These are phyloP conservation scores for Candida ortonii DNA, from an alignment of 805 yeast species.

Conservation along the genomic window DNA sequence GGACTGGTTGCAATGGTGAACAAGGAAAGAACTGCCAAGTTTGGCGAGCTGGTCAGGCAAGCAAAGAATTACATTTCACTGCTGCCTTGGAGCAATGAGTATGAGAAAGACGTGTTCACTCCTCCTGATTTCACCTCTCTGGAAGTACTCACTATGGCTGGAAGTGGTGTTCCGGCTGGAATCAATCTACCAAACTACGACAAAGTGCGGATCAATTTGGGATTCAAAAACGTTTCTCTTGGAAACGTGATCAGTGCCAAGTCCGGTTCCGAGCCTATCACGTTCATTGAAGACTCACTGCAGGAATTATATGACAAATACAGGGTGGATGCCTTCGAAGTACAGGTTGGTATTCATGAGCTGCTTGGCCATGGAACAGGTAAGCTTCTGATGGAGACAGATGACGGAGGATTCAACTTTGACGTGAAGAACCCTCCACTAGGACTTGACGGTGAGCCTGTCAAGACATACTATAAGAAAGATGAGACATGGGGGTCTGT, in stretches of 20 bases:
- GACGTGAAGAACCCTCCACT: slow-evolving; percentile 61
- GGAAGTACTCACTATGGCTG: slow-evolving; percentile 86
- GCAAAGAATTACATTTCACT: slow-evolving; percentile 63
- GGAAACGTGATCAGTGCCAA: slow-evolving; percentile 82
- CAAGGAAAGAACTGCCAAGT: slow-evolving; percentile 80
- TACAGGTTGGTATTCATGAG: slow-evolving; percentile 92
- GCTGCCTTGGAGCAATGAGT: slow-evolving; percentile 75
- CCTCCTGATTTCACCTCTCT: slow-evolving; percentile 92
- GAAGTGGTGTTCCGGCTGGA: slow-evolving; percentile 90
- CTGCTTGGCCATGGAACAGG: slow-evolving; percentile 91
- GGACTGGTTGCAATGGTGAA: slow-evolving; percentile 88
- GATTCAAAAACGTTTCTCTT: slow-evolving; percentile 85
- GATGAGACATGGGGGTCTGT: slow-evolving; percentile 91
- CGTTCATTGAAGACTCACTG: slow-evolving; percentile 56
- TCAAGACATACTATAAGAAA: slow-evolving; percentile 65
- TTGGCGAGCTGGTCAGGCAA: slow-evolving; percentile 61
- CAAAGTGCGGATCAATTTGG: slow-evolving; percentile 77
- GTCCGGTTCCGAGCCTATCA: slow-evolving; percentile 63
- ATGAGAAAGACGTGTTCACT: slow-evolving; percentile 80
- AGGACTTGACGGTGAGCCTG: slow-evolving; percentile 58
- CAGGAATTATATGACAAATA: slow-evolving; percentile 62
- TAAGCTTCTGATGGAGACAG: slow-evolving; percentile 59
- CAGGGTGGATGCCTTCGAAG: slow-evolving; percentile 82
- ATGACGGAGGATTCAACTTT: slow-evolving; percentile 67
- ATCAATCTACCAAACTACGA: slow-evolving; percentile 92